Conservation (phyloP, 208 protist genomes). For the Tritrichomonas musculus region DNA sequence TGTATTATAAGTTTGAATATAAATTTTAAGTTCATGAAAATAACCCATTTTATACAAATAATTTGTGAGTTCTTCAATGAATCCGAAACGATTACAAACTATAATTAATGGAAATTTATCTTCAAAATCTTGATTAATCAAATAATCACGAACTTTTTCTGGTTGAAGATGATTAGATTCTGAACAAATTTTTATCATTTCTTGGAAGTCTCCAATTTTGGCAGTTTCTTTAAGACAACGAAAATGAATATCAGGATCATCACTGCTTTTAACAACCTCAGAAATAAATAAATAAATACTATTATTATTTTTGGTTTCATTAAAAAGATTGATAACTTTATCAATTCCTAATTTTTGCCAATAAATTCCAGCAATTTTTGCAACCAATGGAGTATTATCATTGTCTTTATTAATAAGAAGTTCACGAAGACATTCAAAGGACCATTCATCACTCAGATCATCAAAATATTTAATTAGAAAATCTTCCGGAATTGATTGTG, state of each 20-base stretch:
- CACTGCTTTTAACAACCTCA: constrained; percentile 80
- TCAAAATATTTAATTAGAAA: constrained; percentile 75
- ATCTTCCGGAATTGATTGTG: background rate
- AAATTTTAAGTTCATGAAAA: constrained; percentile 42
- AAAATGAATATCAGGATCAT: constrained; percentile 95
- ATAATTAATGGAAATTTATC: constrained; percentile 98
- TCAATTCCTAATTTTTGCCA: constrained; percentile 78
- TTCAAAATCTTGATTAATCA: constrained; percentile 92
- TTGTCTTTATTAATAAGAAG: constrained; percentile 79
- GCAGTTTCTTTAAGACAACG: constrained; percentile 98
- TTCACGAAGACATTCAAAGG: constrained; percentile 86
- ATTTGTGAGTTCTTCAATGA: constrained; percentile 91
- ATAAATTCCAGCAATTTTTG: constrained; percentile 96
- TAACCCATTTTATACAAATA: constrained; percentile 76
- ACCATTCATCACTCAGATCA: constrained; percentile 79
- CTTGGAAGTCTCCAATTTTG: constrained; percentile 86
- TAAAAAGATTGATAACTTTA: constrained; percentile 74
- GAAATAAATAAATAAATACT: constrained; percentile 89
- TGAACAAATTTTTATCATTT: constrained; percentile 95
- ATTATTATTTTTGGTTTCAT: constrained; percentile 78
- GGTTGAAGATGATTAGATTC: constrained; percentile 92
- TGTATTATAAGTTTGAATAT: constrained; percentile 43
- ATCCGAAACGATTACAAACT: constrained; percentile 96
- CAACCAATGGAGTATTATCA: constrained; percentile 91
- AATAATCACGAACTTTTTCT: constrained; percentile 88